Evolutionary conservation across 805 yeast genomes (phyloP).

Genomic region (Wickerhamiella domercqiae): DNA sequence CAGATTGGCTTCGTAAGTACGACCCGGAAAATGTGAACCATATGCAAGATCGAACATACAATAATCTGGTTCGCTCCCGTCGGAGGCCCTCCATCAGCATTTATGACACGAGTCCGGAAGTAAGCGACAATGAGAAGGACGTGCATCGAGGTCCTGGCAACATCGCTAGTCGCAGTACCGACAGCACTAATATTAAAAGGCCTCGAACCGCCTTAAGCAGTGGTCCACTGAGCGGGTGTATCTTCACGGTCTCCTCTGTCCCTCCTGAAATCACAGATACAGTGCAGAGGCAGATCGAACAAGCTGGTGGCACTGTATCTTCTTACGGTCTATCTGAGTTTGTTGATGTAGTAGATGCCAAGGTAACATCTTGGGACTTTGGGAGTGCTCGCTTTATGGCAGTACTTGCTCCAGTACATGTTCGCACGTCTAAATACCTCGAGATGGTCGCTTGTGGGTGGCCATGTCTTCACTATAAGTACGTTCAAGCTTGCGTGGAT

Average conservation of each 20-base stretch:
- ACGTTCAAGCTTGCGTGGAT: conserved; percentile 35
- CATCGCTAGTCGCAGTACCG: not conserved
- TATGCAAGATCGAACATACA: not conserved
- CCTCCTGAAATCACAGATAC: not conserved
- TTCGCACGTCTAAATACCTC: conserved; percentile 59
- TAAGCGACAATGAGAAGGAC: not conserved
- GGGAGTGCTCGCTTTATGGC: conserved; percentile 40
- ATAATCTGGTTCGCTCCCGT: not conserved
- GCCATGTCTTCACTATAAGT: conserved; percentile 59
- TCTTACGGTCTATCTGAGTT: conserved; percentile 6
- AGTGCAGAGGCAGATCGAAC: not conserved
- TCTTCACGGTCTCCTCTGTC: conserved; percentile 5
- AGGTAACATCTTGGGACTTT: conserved; percentile 6
- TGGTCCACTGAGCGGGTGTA: not conserved
- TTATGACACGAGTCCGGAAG: not conserved
- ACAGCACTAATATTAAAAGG: not conserved
- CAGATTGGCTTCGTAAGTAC: not conserved
- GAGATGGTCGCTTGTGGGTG: conserved; percentile 70
- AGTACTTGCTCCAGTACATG: conserved; percentile 39
- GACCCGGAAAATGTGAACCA: not conserved
- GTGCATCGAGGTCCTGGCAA: too few species aligned
- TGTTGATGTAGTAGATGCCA: conserved; percentile 1
- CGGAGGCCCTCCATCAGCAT: not conserved
- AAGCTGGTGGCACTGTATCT: conserved; percentile 7
- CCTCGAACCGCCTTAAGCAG: not conserved